These are phyloP conservation scores for Zygoascus biomembranicola DNA, from an alignment of 805 yeast species.

Conservation along the genomic window DNA sequence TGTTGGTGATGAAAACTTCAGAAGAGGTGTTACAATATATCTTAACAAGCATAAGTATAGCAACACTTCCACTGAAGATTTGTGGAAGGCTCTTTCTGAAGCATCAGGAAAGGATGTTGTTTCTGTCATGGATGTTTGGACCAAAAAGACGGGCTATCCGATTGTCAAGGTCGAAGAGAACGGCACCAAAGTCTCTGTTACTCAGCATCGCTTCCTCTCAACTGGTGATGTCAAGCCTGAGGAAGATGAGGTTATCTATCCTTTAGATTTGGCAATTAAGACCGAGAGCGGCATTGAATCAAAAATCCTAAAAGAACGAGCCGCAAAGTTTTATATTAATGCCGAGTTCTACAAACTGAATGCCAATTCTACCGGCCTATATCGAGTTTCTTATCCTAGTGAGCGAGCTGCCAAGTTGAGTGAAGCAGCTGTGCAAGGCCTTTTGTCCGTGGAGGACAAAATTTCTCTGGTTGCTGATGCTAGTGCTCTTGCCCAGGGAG, in stretches of 20 bases:
- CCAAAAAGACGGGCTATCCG: slow-evolving; percentile 71
- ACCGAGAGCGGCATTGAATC: slow-evolving; percentile 41
- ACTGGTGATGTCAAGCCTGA: slow-evolving; percentile 72
- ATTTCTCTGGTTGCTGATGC: slow-evolving; percentile 60
- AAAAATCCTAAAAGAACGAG: slow-evolving; percentile 3
- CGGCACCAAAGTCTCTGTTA: slow-evolving; percentile 40
- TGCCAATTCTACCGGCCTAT: slow-evolving; percentile 53
- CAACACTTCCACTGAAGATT: slow-evolving; percentile 66
- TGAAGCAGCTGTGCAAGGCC: slow-evolving; percentile 41
- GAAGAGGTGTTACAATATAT: slow-evolving; percentile 72
- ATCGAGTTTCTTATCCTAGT: slow-evolving; percentile 47
- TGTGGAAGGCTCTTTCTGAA: slow-evolving; percentile 65
- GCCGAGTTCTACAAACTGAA: slow-evolving; percentile 48
- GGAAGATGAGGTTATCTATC: slow-evolving; percentile 60
- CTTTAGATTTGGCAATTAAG: slow-evolving; percentile 49
- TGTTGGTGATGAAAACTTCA: slow-evolving; percentile 69
- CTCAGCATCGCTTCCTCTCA: slow-evolving; percentile 66
- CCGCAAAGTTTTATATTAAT: background rate
- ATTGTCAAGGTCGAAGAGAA: slow-evolving; percentile 55
- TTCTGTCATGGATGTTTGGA: slow-evolving; percentile 72
- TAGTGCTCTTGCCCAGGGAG: slow-evolving; percentile 45
- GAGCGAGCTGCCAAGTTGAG: slow-evolving; percentile 47
- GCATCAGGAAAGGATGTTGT: slow-evolving; percentile 68
- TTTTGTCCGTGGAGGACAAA: slow-evolving; percentile 50
- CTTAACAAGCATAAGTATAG: slow-evolving; percentile 70